phyloP scores from a whole-genome alignment of 495 filamentous ascomycete genomes.

The Aspergillus taichungensis region DNA sequence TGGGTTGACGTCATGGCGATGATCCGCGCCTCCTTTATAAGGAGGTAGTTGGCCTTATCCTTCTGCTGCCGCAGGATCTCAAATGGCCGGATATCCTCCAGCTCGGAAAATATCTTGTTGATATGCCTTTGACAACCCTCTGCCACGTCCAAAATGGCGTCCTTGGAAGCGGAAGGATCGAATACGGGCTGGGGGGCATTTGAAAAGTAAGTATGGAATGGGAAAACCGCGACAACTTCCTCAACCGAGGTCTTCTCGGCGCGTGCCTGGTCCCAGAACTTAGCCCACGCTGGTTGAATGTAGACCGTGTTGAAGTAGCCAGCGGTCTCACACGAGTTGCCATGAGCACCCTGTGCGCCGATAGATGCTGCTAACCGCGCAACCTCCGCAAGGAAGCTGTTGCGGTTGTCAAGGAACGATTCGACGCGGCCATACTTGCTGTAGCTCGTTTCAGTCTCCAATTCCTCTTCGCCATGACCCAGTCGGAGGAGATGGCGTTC shows the following conservation, averaged over 20 bases:
- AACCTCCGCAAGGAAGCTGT: conserved; percentile 72
- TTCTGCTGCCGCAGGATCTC: conserved; percentile 81
- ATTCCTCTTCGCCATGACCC: conserved; percentile 90
- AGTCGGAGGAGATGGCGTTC: conserved; percentile 87
- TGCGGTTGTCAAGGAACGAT: conserved; percentile 86
- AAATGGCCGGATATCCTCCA: conserved; percentile 91
- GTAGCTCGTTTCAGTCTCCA: conserved; percentile 78
- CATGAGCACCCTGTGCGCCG: conserved; percentile 81
- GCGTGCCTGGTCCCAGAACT: conserved; percentile 60
- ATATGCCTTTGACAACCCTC: conserved; percentile 87
- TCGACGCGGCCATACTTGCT: conserved; percentile 95
- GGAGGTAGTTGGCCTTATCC: conserved; percentile 91
- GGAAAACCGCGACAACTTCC: conserved; percentile 68
- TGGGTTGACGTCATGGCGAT: conserved; percentile 98
- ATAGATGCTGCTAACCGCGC: conserved; percentile 76
- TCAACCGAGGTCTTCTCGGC: conserved; percentile 42
- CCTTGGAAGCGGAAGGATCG: conserved; percentile 49
- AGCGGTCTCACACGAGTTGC: conserved; percentile 91
- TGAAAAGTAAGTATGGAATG: conserved; percentile 83
- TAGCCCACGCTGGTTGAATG: conserved; percentile 78
- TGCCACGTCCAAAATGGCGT: conserved; percentile 66
- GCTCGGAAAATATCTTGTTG: conserved; percentile 80
- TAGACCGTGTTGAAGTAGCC: conserved; percentile 94
- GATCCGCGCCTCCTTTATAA: conserved; percentile 89
- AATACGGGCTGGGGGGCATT: conserved; percentile 85